Evolutionary conservation across 225 moss, liverwort and hornwort genomes (phyloP).

Genomic region (Takakia lepidozioides): DNA sequence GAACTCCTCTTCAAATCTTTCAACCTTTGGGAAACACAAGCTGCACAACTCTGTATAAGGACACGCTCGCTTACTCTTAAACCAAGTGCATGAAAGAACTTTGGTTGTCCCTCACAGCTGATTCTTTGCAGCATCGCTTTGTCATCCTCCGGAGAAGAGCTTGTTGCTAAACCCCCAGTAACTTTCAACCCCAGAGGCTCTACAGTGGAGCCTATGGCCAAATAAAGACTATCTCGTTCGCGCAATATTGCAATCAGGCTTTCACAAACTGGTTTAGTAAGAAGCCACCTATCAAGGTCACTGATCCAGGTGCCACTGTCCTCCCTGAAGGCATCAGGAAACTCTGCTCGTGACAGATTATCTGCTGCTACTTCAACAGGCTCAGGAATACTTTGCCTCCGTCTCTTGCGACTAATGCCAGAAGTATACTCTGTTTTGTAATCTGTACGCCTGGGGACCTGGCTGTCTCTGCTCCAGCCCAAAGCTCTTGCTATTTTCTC

Average conservation of each 20-base stretch:
- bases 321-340: slow-evolving; percentile 5
- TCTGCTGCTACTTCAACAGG: neutral
- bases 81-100: slow-evolving; percentile 45
- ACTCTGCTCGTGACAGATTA: slow-evolving; percentile 1
- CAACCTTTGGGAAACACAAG: no score
- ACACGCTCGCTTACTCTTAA: slow-evolving; percentile 67
- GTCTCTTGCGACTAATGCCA: slow-evolving; percentile 25
- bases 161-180: slow-evolving; percentile 1
- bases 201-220: slow-evolving; percentile 24
- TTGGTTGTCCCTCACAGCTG: slow-evolving; percentile 20
- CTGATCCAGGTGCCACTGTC: slow-evolving; percentile 14
- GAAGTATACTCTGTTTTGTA: neutral
- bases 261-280: slow-evolving; percentile 41
- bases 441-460: slow-evolving; percentile 5
- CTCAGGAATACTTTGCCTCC: slow-evolving; percentile 7
- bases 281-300: slow-evolving; percentile 50
- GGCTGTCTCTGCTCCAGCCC: slow-evolving; percentile 21
- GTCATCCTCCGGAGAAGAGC: slow-evolving; percentile 47
- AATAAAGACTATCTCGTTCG: slow-evolving; percentile 46
- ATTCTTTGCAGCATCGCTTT: slow-evolving; percentile 21
- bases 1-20: no score
- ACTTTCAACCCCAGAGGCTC: slow-evolving; percentile 13
- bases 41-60: no score
- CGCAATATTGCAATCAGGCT: slow-evolving; percentile 39
- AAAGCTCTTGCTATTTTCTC: slow-evolving; percentile 26